Evolutionary conservation across 106 monocot species (phyloP), one percentile per base, ranked within the genome.

Genomic region (Iris macrosiphon): DNA sequence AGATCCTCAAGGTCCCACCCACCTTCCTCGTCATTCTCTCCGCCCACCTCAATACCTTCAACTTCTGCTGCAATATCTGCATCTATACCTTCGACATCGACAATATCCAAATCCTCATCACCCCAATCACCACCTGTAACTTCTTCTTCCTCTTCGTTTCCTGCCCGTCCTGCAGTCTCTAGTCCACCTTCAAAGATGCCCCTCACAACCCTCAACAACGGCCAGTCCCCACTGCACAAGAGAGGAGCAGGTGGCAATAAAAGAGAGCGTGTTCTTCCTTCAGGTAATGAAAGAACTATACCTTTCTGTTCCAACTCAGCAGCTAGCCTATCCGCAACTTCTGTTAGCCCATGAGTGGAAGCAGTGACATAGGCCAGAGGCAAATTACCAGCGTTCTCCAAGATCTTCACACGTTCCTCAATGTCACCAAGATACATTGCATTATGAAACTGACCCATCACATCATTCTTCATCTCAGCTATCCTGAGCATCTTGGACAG

Each of bases 1-100:
- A 83, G 52, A 39, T 78, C 78, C 55, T 83, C 78, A 23, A 83
- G 73, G n/a, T 83, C 83, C 83, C 83, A 83, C 21, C 83, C 83
- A 37, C 78, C 78, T 55, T 79, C 69, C 44, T 70, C 69, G 26
- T 50, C 68, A 44, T 62, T 35, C 18, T 67, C 73, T 23, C 25
- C 62, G 18, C 66, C 23, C 10, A 24, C 67, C 37, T 81, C 68
- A 17, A 59, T 61, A 34, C 71, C 66, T 22, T 65, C 66, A 39
- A 18, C 62, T 43, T 63, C 72, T 7, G 19, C 57, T 26, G 23
- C 55, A 3, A 49, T 44, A 57, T 75, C 51, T 8, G 6, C 69
- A 69, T 40, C 70, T 69, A 45, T 41, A 7, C 46, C 59, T 16
- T 61, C 69, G 9, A 47, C 59, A 46, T 65, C 70, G 12, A 58